Base-by-base conservation (phyloP, 2,329 filamentous ascomycete species). In the Amauroascus verrucosus region DNA sequence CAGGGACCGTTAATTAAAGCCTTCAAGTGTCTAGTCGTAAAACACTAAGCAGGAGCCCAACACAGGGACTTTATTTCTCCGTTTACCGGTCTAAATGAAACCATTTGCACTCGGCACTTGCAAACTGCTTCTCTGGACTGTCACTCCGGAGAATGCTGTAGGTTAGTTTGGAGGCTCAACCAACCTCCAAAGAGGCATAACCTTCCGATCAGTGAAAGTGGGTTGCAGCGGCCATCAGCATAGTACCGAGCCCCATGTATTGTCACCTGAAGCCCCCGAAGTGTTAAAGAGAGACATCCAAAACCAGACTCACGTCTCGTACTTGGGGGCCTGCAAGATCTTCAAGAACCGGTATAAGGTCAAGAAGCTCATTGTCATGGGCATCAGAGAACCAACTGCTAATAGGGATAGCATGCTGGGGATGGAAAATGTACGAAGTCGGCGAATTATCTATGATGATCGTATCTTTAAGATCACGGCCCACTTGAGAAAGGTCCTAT, bases 381-480 rank as follows among this genome's bases (percentile, higher is more conserved):
- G 93, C 93, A 73, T 98, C 93, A 61, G 90, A 96, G 75, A 98
- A 98, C 93, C 93, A 98, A 77, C 91, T 97, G 80, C 90, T 96
- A 74, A 98, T 98, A 24, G 93, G 93, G 48, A 98, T 91, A 57
- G 93, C 93, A 70, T 98, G 93, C 75, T 98, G 91, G 22, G 93
- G 93, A 68, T 98, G 93, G 79, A 98, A 98, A 64, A 98, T 97
- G 75, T 98, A 98, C 11, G 91, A 97, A 3, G 93, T 98, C 1
- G 93, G 93, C 45, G 93, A 97, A 73, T 98, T 98, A 75, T 98
- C 93, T 65, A 98, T 98, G 69, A 98, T 98, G 67, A 98, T 98
- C 18, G 91, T 98, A 67, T 98, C 91, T 70, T 88, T 88, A 54
- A 98, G 81, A 68, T 97, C 90, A 60, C 93, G 85, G 49, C 93